These are phyloP conservation scores for Agarophyton chilense DNA, from an alignment of 23 red algal genomes.

Conservation along the genomic window DNA sequence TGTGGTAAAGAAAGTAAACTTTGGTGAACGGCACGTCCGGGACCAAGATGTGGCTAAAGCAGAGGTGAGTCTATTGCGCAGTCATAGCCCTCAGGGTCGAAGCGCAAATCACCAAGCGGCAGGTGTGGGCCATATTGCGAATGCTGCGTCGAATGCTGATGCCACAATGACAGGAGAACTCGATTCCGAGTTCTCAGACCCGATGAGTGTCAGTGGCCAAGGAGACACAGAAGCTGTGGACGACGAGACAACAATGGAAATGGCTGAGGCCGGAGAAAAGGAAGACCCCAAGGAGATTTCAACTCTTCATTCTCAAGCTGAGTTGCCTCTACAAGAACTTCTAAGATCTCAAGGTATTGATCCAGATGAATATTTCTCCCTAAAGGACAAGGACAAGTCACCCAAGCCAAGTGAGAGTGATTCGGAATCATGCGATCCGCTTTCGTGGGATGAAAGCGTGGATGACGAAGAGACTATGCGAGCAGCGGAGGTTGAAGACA, in stretches of 20 bases:
- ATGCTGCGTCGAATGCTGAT: background rate
- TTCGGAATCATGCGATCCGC: background rate
- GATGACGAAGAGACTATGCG: slow-evolving; percentile 75
- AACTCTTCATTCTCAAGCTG: slow-evolving; percentile 39
- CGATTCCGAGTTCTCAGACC: slow-evolving; percentile 14
- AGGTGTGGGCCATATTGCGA: background rate
- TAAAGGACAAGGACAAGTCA: background rate
- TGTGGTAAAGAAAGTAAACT: slow-evolving; percentile 25
- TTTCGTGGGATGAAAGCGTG: background rate
- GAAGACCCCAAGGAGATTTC: background rate
- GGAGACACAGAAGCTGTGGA: slow-evolving; percentile 6
- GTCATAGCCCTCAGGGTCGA: background rate
- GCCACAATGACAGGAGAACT: background rate
- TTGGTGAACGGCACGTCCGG: background rate
- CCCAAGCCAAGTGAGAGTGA: background rate
- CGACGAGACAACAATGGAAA: slow-evolving; percentile 11
- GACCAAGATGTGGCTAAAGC: background rate
- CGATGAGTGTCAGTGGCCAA: background rate
- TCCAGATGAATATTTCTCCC: slow-evolving; percentile 11
- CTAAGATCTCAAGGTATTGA: slow-evolving; percentile 75
- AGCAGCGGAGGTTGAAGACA: slow-evolving; percentile 55
- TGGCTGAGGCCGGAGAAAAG: slow-evolving; percentile 19
- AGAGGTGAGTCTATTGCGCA: background rate
- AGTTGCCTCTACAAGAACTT: slow-evolving; percentile 50
- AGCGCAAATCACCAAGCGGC: background rate